phyloP scores from a whole-genome alignment of 106 monocot genomes.

The Cymbidium sinense region DNA sequence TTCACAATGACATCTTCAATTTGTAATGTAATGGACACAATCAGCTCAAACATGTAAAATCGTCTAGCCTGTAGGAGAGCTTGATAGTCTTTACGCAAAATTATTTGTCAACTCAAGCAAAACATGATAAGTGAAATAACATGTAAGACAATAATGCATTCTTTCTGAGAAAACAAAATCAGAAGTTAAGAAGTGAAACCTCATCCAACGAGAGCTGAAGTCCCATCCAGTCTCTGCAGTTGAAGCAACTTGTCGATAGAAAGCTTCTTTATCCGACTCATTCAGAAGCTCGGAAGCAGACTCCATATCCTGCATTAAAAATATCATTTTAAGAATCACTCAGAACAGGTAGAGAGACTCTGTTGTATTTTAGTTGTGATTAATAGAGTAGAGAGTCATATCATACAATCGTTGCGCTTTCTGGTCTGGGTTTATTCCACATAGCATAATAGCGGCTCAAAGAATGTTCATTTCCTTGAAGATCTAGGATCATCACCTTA shows the following conservation, averaged over 20 bases:
- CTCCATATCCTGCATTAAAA: conserved; percentile 57
- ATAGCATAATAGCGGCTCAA: conserved; percentile 79
- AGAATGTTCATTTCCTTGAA: conserved; percentile 43
- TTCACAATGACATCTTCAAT: background rate
- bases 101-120: background rate
- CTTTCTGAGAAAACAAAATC: background rate
- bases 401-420: conserved; percentile 81
- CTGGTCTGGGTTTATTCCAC: conserved; percentile 97
- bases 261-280: conserved; percentile 35
- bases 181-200: conserved; percentile 26
- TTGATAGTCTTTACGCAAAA: background rate
- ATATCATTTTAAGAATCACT: background rate
- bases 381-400: background rate
- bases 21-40: no score
- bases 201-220: conserved; percentile 99
- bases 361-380: background rate
- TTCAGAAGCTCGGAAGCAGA: conserved; percentile 40
- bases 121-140: background rate
- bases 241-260: conserved; percentile 81
- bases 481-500: conserved; percentile 55
- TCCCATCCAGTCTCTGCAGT: conserved; percentile 98
- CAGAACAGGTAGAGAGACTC: background rate
- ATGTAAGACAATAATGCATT: background rate
- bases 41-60: background rate
- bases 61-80: background rate